phyloP scores from a whole-genome alignment of 805 yeast genomes.

The Zygotorulaspora danielsina region DNA sequence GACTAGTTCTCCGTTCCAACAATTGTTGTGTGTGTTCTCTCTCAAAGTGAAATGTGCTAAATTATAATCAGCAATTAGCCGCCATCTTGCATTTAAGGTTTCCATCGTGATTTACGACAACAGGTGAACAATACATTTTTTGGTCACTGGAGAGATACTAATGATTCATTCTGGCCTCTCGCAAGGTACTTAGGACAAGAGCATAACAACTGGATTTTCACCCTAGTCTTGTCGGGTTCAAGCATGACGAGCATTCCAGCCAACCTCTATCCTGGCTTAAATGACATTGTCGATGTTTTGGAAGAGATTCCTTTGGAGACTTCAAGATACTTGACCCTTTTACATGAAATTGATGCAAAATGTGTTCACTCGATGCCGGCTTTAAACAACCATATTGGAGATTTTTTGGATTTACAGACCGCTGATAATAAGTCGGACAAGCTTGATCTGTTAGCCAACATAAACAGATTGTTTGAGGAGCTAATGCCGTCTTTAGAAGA shows the following conservation, averaged over 20 bases:
- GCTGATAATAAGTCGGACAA: slow-evolving; percentile 23
- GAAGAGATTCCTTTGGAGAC: slow-evolving; percentile 86
- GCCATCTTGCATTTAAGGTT: no score
- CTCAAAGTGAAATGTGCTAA: no score
- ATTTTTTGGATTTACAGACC: slow-evolving; percentile 15
- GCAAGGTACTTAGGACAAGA: no score
- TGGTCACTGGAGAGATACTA: no score
- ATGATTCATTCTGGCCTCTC: no score
- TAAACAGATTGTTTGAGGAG: slow-evolving; percentile 49
- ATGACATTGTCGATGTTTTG: slow-evolving; percentile 85
- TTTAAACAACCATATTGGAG: slow-evolving; percentile 42
- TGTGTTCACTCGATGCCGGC: slow-evolving; percentile 72
- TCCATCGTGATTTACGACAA: no score
- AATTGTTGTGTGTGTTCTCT: no score
- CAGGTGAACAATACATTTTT: no score
- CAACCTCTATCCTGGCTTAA: slow-evolving; percentile 74
- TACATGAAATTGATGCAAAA: slow-evolving; percentile 93
- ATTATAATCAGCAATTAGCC: no score
- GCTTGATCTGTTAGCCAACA: slow-evolving; percentile 29
- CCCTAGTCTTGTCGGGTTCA: no score
- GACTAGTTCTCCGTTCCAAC: no score
- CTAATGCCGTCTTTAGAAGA: slow-evolving; percentile 91
- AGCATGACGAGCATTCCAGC: slow-evolving; percentile 34
- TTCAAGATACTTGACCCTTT: slow-evolving; percentile 75
- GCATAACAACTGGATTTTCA: no score